Evolutionary conservation across 768 basidiomycete genomes (phyloP).

Genomic region (Mrakia blollopis): DNA sequence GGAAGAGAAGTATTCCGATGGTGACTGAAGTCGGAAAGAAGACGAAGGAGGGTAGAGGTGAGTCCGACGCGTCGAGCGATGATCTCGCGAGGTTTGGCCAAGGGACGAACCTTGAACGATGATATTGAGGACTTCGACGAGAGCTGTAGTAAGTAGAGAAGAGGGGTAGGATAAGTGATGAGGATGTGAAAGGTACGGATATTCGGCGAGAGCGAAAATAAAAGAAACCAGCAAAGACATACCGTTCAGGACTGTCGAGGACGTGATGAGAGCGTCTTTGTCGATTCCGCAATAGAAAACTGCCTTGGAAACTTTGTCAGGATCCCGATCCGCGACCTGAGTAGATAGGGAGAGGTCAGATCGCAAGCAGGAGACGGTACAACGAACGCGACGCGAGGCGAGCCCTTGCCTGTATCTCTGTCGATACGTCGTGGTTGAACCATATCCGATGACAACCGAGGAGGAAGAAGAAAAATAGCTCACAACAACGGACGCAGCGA

Average conservation of each 20-base stretch:
- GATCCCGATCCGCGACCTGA: not conserved
- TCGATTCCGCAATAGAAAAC: not conserved
- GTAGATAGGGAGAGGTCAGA: not conserved
- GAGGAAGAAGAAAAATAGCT: not conserved
- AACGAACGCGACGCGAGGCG: not conserved
- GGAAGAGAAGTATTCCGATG: conserved; percentile 2
- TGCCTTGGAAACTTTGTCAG: not conserved
- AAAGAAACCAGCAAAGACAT: not conserved
- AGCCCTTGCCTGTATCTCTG: too few relatives aligned
- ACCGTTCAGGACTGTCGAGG: not conserved
- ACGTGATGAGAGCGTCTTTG: not conserved
- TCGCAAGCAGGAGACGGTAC: too few relatives aligned
- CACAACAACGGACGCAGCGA: not conserved
- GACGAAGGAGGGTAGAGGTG: not conserved
- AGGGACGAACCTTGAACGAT: not conserved
- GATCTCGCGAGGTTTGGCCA: not conserved
- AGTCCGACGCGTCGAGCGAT: not conserved
- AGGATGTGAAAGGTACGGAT: too few relatives aligned
- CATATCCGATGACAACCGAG: not conserved
- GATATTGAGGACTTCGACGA: not conserved
- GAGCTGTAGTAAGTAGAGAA: not conserved
- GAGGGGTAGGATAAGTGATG: not conserved
- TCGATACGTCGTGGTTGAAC: too few relatives aligned
- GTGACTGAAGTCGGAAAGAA: not conserved
- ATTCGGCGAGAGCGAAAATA: too few relatives aligned